phyloP scores from a whole-genome alignment of 805 yeast genomes.

The Saccharomycopsis vini region DNA sequence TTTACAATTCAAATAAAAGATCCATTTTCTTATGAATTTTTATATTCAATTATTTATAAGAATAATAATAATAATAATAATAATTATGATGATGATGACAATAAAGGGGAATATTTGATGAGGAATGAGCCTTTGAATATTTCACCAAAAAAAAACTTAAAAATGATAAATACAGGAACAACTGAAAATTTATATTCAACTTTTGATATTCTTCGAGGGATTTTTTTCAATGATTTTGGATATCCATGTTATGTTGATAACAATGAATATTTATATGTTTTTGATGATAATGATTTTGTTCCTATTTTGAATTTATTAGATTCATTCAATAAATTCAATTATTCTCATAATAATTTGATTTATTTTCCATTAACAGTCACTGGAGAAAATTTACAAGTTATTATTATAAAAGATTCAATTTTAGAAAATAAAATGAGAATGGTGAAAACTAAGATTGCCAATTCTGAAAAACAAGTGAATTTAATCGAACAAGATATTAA shows the following conservation, averaged over 20 bases:
- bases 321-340: constrained; percentile 14
- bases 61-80: no score
- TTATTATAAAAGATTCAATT: constrained; percentile 11
- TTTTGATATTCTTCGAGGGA: constrained; percentile 8
- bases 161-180: not conserved
- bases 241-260: constrained; percentile 14
- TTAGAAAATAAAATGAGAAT: constrained; percentile 8
- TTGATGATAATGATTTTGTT: constrained; percentile 4
- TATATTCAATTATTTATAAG: constrained; percentile 6
- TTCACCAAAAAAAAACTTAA: not conserved
- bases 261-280: constrained; percentile 9
- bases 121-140: constrained; percentile 2
- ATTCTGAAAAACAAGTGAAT: not conserved
- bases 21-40: constrained; percentile 3
- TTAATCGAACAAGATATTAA: not conserved
- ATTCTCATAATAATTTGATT: constrained; percentile 11
- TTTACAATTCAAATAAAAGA: constrained; percentile 12
- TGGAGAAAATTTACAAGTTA: constrained; percentile 8
- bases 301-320: constrained; percentile 12
- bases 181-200: not conserved
- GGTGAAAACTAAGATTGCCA: not conserved
- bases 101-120: not conserved
- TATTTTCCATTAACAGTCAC: constrained; percentile 14
- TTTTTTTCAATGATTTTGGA: constrained; percentile 12
- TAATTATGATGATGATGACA: not conserved